phyloP scores from a whole-genome alignment of 2,329 filamentous ascomycete genomes.

The Fusarium newnesense region DNA sequence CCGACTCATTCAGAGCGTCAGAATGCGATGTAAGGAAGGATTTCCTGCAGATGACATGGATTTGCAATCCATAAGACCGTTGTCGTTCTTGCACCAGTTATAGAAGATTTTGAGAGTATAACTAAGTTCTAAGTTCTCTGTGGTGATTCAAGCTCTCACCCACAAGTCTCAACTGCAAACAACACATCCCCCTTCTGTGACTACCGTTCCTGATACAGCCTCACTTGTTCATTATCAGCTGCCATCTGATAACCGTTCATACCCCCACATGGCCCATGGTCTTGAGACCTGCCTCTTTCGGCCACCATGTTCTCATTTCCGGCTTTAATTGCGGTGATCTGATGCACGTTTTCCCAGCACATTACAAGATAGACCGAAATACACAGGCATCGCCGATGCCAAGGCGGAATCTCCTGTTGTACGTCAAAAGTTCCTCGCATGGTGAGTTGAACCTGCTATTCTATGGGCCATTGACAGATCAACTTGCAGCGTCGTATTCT shows the following conservation, averaged over 20 bases:
- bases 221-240: not conserved
- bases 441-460: not conserved
- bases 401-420: not conserved
- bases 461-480: not conserved
- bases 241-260: not conserved
- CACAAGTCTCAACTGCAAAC: too few relatives aligned
- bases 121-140: too few relatives aligned
- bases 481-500: not conserved
- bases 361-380: not conserved
- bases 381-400: not conserved
- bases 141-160: too few relatives aligned
- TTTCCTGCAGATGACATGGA: too few relatives aligned
- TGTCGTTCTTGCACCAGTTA: too few relatives aligned
- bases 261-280: not conserved
- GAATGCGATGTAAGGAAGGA: too few relatives aligned
- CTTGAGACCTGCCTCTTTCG: not conserved
- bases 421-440: not conserved
- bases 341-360: not conserved
- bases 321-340: not conserved
- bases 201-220: accelerated
- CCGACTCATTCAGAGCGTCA: too few relatives aligned
- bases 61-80: too few relatives aligned
- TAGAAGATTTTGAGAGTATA: too few relatives aligned
- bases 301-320: not conserved
- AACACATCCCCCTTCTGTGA: too few relatives aligned